Evolutionary conservation across 2,329 filamentous ascomycete species (phyloP), one percentile per base, ranked within the genome.

Genomic region (Neofusicoccum laricinum): DNA sequence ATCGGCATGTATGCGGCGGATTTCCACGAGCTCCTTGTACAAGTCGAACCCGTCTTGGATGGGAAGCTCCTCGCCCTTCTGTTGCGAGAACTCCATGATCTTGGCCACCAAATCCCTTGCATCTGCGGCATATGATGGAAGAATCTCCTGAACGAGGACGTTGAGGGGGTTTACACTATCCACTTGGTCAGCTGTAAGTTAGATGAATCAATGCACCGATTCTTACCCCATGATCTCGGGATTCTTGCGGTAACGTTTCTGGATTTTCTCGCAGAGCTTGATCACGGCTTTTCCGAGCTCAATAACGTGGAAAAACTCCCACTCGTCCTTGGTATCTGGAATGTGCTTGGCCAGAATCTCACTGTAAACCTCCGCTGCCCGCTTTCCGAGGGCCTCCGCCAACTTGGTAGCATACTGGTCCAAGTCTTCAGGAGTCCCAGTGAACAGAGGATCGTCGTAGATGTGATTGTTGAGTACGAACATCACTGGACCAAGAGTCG

Each of bases 31-130:
- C 72, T 96, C 92, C 71, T 87, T 90, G 79, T 99, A 99, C 17
- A 99, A 80, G 69, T 96, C 91, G 75, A 99, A 98, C 0, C 94
- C 95, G 75, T 99, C 95, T 72, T 97, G 87, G 30, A 98, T 86
- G 43, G 90, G 88, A 55, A 98, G 87, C 70, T 97, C 92, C 63
- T 88, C 84, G 14, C 86, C 88, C 61, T 84, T 86, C 38, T 87
- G 84, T 68, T 90, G 85, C 21, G 90, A 87, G 61, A 89, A 85
- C 65, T 90, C 85, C 68, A 98, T 83, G 66, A 98, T 95, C 63
- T 90, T 86, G 68, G 88, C 85, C 46, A 98, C 88, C 68, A 99
- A 87, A 71, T 94, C 93, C 67, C 90, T 86, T 4, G 92, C 91
- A 76, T 99, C 94, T 67, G 91, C 88, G 64, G 96, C 93, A 74